Evolutionary conservation across 2,329 filamentous ascomycete species (phyloP), one percentile per base, ranked within the genome.

Genomic region (Aspergillus sp.): DNA sequence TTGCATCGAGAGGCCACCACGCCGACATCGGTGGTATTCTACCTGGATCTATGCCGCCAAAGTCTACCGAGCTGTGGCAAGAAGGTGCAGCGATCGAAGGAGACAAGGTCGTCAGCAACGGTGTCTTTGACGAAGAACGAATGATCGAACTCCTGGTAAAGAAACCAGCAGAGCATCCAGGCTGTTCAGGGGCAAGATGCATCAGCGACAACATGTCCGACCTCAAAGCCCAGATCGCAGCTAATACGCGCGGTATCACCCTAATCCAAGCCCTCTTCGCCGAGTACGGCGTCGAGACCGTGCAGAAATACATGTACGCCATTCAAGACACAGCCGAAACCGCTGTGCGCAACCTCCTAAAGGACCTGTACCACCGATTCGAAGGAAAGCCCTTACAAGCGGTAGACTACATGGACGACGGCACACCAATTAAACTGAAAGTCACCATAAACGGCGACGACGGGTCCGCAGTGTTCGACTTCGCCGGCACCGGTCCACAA

Each of bases 321-420:
- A 95, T 96, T 62, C 90, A 95, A 70, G 82, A 86, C 58, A 95
- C 93, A 46, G 91, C 91, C 0, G 90, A 92, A 66, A 79, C 85
- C 1, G 88, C 87, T 33, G 91, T 96, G 0, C 84, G 90, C 17
- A 84, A 84, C 51, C 80, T 96, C 5, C 80, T 96, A 27, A 91
- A 89, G 68, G 79, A 84, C 3, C 86, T 93, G n/a, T 82, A 86
- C 66, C 82, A 82, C 61, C 82, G 85, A 23, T 90, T 91, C 64
- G 82, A 86, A 63, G 88, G 88, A 2, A 82, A 85, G 57, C 85
- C 90, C n/a, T 82, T 96, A 0, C 82, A 84, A 7, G 89, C 91
- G 0, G 80, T 87, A 1, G 91, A 96, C 68, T 91, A 87, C 77
- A 95, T 96, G 90, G 91, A 96, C 65, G 91, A 96, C 66, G 91